Evolutionary conservation across 2,329 filamentous ascomycete genomes (phyloP), one percentile per base, ranked within the genome.

Genomic region (Aureobasidium pullulans): DNA sequence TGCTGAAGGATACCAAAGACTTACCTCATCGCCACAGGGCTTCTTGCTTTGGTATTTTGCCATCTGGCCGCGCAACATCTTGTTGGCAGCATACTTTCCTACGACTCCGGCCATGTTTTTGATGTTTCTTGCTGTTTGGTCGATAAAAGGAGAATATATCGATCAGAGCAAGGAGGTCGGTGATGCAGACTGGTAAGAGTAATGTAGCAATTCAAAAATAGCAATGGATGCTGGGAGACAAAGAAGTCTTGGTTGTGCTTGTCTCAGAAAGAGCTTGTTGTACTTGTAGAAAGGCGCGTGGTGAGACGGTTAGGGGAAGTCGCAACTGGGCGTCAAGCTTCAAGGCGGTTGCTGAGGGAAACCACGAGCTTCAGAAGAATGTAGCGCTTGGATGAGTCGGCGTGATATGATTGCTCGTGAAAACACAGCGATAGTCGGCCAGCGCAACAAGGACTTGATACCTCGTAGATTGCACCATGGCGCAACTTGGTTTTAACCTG

Each of bases 71-170:
- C 69, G 66, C 61, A 80, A 69, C 63, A 79, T 69, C 71, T 79
- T 78, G 68, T 77, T 77, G 43, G 77, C 77, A 8, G 77, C 77
- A 66, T 75, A 78, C 64, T 79, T 79, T 60, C 73, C 76, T 36
- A 79, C 70, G 52, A 70, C 66, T 57, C 69, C 68, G 47, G 77
- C 73, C 77, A 80, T 80, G 67, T 60, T 71, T 59, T 37, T 28
- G 34, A 19, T 50, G 37, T 36, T 34, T 28, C 1, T 53, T 43
- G 36, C 16, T 50, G 29, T 58, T 48, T 19, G 10, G 4, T 52
- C 13, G 39, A 13, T 10, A 28, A 13, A 16, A 34, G 37, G 28
- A 46, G n/a, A 23, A 15, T 32, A 23, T 28, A 15, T 40, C 11
- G 34, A 43, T 15, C 10, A 34, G 10, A 43, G 49, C 28, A 32